These are phyloP conservation scores for Cladophialophora immunda DNA, from an alignment of 2,329 filamentous ascomycete genomes.

Conservation along the genomic window DNA sequence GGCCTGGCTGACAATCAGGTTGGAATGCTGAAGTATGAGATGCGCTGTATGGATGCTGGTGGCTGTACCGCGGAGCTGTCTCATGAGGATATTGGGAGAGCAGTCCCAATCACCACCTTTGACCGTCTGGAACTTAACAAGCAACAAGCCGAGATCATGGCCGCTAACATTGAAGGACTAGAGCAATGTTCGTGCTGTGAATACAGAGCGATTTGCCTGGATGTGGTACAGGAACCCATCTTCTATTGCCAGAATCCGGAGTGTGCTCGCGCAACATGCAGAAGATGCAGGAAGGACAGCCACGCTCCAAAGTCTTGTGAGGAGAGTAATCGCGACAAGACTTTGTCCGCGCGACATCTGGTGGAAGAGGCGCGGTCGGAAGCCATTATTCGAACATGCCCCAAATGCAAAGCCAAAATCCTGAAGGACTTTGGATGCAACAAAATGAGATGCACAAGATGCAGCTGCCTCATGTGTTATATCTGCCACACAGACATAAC, in stretches of 20 bases:
- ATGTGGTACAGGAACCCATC: conserved; percentile 73
- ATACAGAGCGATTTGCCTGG: conserved; percentile 76
- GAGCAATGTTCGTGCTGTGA: conserved; percentile 83
- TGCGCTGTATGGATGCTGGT: conserved; percentile 75
- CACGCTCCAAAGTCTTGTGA: conserved; percentile 78
- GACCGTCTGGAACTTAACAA: conserved; percentile 74
- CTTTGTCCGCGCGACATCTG: conserved; percentile 67
- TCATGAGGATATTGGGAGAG: conserved; percentile 34
- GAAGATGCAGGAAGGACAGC: conserved; percentile 72
- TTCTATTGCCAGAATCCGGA: conserved; percentile 75
- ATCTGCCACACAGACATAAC: conserved; percentile 70
- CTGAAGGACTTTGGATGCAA: conserved; percentile 84
- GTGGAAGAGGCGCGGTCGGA: conserved; percentile 87
- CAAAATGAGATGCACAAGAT: conserved; percentile 78
- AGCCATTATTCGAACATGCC: conserved; percentile 77
- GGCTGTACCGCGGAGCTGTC: conserved; percentile 64
- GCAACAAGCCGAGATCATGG: conserved; percentile 73
- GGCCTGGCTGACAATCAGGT: conserved; percentile 73
- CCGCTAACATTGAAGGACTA: conserved; percentile 75
- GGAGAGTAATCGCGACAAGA: conserved; percentile 69
- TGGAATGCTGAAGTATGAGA: conserved; percentile 72
- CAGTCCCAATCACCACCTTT: conserved; percentile 56
- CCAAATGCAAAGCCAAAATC: conserved; percentile 73
- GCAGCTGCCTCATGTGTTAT: conserved; percentile 63
- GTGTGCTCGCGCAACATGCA: conserved; percentile 72